Conservation (phyloP, 1,139 yeast genomes). For the Pichia norvegensis region DNA sequence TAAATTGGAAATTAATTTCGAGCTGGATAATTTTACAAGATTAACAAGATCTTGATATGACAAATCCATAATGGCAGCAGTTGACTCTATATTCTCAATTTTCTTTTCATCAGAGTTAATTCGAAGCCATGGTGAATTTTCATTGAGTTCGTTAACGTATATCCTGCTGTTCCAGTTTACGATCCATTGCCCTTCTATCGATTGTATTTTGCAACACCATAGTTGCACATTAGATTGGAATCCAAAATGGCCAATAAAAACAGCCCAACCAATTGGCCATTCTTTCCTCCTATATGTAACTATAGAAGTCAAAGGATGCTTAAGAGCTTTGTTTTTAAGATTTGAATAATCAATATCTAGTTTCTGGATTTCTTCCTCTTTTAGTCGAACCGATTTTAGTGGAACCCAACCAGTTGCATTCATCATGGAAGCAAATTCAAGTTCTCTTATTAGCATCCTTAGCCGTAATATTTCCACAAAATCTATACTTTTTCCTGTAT, state of each 20-base stretch:
- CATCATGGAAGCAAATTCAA: conserved; percentile 46
- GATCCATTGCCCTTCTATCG: conserved; percentile 57
- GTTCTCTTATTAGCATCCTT: conserved; percentile 47
- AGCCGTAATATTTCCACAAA: conserved; percentile 38
- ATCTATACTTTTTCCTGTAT: conserved; percentile 29
- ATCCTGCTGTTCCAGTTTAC: conserved; percentile 40
- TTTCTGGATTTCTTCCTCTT: conserved; percentile 19
- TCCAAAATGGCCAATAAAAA: conserved; percentile 42
- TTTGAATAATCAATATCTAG: conserved; percentile 20
- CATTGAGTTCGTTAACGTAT: conserved; percentile 8
- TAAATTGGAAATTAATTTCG: conserved; percentile 56
- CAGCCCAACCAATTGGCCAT: conserved; percentile 72
- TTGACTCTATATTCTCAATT: neutral
- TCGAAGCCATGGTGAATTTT: neutral
- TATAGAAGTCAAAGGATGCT: conserved; percentile 24
- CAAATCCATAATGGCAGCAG: conserved; percentile 7
- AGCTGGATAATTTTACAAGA: conserved; percentile 47
- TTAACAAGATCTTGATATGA: conserved; percentile 43
- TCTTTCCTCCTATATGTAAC: conserved; percentile 53
- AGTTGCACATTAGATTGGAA: conserved; percentile 42
- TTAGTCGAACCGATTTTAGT: conserved; percentile 45
- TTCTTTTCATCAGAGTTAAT: neutral
- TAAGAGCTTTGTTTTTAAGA: conserved; percentile 21
- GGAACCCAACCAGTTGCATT: conserved; percentile 62
- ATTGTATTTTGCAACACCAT: conserved; percentile 59